Conservation (phyloP, 805 yeast genomes). For the Cyberlindnera maclurae region DNA sequence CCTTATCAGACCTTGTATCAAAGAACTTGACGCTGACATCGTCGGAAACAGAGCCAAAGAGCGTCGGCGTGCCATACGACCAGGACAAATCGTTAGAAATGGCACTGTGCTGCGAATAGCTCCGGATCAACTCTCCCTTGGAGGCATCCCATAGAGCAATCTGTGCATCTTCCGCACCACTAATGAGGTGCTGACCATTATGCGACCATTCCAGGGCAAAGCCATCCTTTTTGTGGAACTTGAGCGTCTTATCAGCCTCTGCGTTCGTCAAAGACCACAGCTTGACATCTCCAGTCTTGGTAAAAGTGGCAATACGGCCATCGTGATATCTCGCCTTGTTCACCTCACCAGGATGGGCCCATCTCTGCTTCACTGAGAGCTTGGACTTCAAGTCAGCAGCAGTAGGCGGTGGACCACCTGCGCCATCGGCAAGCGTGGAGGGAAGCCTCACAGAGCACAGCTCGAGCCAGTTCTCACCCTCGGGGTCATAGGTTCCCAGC, state of each 20-base stretch:
- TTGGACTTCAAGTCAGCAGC: constrained; percentile 32
- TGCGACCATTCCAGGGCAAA: constrained; percentile 66
- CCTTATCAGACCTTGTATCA: constrained; percentile 40
- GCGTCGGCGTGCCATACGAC: constrained; percentile 33
- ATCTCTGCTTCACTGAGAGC: constrained; percentile 20
- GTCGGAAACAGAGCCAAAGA: constrained; percentile 70
- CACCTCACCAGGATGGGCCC: constrained; percentile 57
- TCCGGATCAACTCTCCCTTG: constrained; percentile 28
- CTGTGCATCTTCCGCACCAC: constrained; percentile 61
- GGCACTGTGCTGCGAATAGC: constrained; percentile 41
- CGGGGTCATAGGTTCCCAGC: constrained; percentile 39
- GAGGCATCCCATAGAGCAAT: constrained; percentile 56
- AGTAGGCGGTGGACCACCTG: constrained; percentile 9
- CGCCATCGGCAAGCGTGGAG: constrained; percentile 37
- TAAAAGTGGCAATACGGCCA: constrained; percentile 17
- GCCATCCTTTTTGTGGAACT: constrained; percentile 60
- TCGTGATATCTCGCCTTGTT: constrained; percentile 47
- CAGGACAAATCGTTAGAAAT: constrained; percentile 64
- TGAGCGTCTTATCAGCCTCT: constrained; percentile 26
- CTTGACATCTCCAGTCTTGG: constrained; percentile 39
- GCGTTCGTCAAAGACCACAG: constrained; percentile 30
- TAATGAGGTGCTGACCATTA: constrained; percentile 38
- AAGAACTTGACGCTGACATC: constrained; percentile 55
- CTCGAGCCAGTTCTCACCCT: constrained; percentile 36
- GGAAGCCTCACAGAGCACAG: constrained; percentile 33